Evolutionary conservation across 2,329 filamentous ascomycete genomes (phyloP), one percentile per base, ranked within the genome.

Genomic region (Colletotrichum spinosum): DNA sequence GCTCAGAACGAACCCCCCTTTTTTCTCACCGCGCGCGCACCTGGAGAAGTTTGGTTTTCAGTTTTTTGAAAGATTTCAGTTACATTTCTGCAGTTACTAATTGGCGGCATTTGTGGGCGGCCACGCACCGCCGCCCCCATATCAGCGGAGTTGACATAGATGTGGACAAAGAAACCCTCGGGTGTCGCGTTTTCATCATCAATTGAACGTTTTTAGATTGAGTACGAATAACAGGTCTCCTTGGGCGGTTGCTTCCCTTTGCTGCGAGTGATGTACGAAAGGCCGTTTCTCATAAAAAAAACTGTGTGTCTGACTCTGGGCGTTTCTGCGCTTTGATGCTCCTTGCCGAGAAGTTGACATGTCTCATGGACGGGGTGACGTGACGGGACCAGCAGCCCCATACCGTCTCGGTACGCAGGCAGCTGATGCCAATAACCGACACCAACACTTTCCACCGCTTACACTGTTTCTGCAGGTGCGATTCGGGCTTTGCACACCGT

Each of bases 31-130:
- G 10, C 8, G 13, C 11, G 11, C 42, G 42, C 42, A 12, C 42
- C 44, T 10, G 8, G 44, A 15, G 15, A 46, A 46, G 44, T 10
- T 17, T 17, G 6, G 9, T 15, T 46, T 46, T 15, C 3, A 25
- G 25, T 25, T 25, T 25, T 25, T 25, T 25, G 4, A 25, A 5
- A 25, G 25, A 25, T 25, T 46, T 17, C n/a, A 46, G 8, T 33
- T 25, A 46, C 15, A 46, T 46, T 61, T 53, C 41, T 41, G 12
- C 44, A 42, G 55, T 61, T 49, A 44, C 17, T 46, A 39, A 48
- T 63, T 57, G 63, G 48, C 58, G 63, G 58, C 58, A 63, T 57
- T 63, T 57, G 53, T 50, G 63, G 50, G 58, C 53, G 49, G 42
- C 25, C 17, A 44, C 9, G 10, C 15, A 34, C 25, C 35, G 35